These are phyloP conservation scores for Rhodotorula sp. DNA, from an alignment of 1,284 basidiomycete species.

Conservation along the genomic window DNA sequence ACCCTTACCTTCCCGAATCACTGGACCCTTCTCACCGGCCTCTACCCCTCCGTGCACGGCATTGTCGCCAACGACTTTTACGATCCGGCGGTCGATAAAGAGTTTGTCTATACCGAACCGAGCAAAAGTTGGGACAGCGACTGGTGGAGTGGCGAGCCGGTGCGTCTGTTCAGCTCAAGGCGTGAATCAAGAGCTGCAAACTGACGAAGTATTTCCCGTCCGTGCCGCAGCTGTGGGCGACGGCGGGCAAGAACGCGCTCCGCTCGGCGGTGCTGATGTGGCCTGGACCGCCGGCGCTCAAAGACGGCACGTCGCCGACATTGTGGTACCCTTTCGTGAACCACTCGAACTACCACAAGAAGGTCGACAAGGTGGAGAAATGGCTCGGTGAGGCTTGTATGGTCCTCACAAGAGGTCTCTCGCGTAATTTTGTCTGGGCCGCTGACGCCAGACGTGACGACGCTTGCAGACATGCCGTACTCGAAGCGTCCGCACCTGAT, in stretches of 20 bases:
- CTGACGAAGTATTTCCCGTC: background rate
- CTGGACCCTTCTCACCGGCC: constrained; percentile 62
- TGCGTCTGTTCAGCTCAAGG: constrained; percentile 50
- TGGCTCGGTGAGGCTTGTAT: constrained; percentile 8
- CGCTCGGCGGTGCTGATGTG: constrained; percentile 85
- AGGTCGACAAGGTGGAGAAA: constrained; percentile 67
- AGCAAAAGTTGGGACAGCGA: constrained; percentile 63
- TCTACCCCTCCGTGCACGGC: constrained; percentile 82
- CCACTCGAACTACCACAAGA: constrained; percentile 63
- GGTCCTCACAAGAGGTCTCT: no score
- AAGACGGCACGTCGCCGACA: constrained; percentile 63
- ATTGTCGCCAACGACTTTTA: constrained; percentile 91
- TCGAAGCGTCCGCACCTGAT: constrained; percentile 48
- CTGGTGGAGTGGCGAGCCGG: constrained; percentile 89
- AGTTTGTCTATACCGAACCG: constrained; percentile 69
- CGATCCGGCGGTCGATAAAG: constrained; percentile 63
- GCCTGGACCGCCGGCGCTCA: constrained; percentile 61
- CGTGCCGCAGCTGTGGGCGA: constrained; percentile 75
- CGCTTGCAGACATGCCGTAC: constrained; percentile 26
- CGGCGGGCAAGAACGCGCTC: constrained; percentile 69
- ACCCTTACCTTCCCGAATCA: constrained; percentile 74
- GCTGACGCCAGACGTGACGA: background rate
- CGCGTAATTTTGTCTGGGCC: no score
- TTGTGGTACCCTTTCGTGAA: constrained; percentile 63
- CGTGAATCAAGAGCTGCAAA: background rate